A percentile compares a stretch with the other conserved stretches of the same genome.
phyloP scores from a whole-genome alignment of 352 stramenopile species.

The Paralagenidium karlingii region DNA sequence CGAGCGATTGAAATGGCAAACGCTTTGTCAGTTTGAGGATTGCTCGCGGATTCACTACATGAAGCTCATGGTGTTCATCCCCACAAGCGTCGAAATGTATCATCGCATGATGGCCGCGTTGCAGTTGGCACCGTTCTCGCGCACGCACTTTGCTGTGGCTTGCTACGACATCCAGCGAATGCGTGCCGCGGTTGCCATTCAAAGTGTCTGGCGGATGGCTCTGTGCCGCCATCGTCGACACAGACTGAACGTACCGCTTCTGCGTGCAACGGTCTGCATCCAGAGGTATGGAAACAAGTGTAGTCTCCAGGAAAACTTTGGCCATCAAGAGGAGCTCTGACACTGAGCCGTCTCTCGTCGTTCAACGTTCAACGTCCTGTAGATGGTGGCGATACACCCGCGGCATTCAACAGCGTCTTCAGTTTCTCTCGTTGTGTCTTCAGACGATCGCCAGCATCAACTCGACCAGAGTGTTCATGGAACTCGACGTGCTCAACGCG shows the following conservation, averaged over 20 bases:
- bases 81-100: constrained; percentile 73
- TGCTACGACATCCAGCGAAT: constrained; percentile 35
- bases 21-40: background rate
- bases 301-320: too few species aligned
- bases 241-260: constrained; percentile 29
- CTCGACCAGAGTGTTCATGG: constrained; percentile 54
- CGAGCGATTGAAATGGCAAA: background rate
- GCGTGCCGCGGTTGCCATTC: constrained; percentile 31
- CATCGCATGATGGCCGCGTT: constrained; percentile 38
- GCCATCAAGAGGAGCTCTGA: too few species aligned
- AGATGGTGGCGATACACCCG: constrained; percentile 51
- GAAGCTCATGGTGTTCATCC: constrained; percentile 50
- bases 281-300: too few species aligned
- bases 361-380: too few species aligned
- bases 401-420: constrained; percentile 28
- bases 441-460: constrained; percentile 39
- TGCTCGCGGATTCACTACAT: constrained; percentile 10
- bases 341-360: too few species aligned
- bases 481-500: constrained; percentile 28
- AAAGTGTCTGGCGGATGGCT: constrained; percentile 35
- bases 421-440: constrained; percentile 31
- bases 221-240: constrained; percentile 22
- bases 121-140: constrained; percentile 4
- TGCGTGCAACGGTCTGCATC: too few species aligned
- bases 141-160: constrained; percentile 28